Base-by-base conservation (phyloP, 495 filamentous ascomycete species). In the Platismatia glauca region DNA sequence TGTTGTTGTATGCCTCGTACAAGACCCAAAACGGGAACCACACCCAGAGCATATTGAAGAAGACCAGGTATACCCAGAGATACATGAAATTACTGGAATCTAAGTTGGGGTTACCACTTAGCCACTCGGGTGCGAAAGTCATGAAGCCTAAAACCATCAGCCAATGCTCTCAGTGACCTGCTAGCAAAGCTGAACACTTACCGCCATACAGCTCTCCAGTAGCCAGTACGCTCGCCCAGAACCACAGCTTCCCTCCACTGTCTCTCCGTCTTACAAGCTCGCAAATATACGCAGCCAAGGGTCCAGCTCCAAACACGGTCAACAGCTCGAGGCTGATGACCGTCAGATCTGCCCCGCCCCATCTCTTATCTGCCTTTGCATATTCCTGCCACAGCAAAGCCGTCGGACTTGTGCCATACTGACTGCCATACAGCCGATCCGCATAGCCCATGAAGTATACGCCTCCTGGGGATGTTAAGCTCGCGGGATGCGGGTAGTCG, bases 121-220 rank as follows among this genome's bases (percentile, higher is more conserved):
- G 73, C 92, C 91, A 97, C 76, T 97, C 93, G 18, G 93, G 93
- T 66, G 83, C 86, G 75, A 97, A 97, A 0, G 93, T 97, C 89
- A 97, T 97, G 71, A 88, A 96, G 16, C 88, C 86, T 85, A 57
- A 38, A 16, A 15, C 33, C 20, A 50, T 61, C n/a, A 61, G 35
- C 56, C 15, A 20, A 34, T 33, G 22, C 35, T 31, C 33, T 44
- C 27, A 18, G 8, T 39, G 4, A 11, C 27, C 46, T 18, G 31
- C 15, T 31, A 7, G 15, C 48, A 60, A n/a, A 34, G 43, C 13
- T 7, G 20, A 60, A 48, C 11, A 69, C 79, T 58, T 67, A 79
- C 89, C 91, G 43, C 93, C 93, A 75, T 97, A 97, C 16, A 97
- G 71, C 78, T 97, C 93, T n/a, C 84, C 91, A 9, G 89, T 93